Percentiles rank a stretch among this genome's conserved stretches.
These are phyloP conservation scores for Fusarium begoniae DNA, from an alignment of 2,329 filamentous ascomycete species.

Conservation along the genomic window DNA sequence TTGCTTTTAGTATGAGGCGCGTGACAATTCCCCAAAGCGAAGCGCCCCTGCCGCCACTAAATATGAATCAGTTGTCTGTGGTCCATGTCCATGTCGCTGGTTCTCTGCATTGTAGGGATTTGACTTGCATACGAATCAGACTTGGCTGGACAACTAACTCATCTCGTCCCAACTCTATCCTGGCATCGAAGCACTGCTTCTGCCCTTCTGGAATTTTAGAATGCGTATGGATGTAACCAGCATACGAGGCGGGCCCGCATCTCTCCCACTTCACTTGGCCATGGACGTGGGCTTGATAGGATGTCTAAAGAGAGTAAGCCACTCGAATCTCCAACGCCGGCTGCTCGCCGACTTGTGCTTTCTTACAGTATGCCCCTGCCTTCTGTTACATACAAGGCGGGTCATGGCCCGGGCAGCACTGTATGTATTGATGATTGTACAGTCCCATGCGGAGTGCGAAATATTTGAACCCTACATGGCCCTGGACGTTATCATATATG, in stretches of 20 bases:
- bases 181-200: not conserved
- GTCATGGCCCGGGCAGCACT: conserved; percentile 26
- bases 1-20: not conserved
- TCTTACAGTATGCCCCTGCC: conserved; percentile 26
- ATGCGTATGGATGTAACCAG: not conserved
- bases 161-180: conserved; percentile 32
- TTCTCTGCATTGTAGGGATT: conserved; percentile 14
- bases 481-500: not conserved
- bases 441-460: not conserved
- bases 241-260: not conserved
- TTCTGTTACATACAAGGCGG: conserved; percentile 40
- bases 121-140: conserved; percentile 25
- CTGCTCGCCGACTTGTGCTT: conserved; percentile 16
- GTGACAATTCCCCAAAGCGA: conserved; percentile 19
- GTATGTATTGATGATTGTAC: conserved; percentile 9
- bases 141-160: conserved; percentile 20
- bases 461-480: not conserved
- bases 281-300: conserved; percentile 17
- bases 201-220: not conserved
- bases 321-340: conserved; percentile 19
- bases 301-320: conserved; percentile 16
- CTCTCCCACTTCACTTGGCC: conserved; percentile 19
- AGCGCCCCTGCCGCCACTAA: conserved; percentile 39
- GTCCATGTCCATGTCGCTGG: conserved; percentile 31
- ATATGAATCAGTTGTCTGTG: conserved; percentile 10